Base-by-base conservation (phyloP, 805 yeast species). In the Candida glaebosa region DNA sequence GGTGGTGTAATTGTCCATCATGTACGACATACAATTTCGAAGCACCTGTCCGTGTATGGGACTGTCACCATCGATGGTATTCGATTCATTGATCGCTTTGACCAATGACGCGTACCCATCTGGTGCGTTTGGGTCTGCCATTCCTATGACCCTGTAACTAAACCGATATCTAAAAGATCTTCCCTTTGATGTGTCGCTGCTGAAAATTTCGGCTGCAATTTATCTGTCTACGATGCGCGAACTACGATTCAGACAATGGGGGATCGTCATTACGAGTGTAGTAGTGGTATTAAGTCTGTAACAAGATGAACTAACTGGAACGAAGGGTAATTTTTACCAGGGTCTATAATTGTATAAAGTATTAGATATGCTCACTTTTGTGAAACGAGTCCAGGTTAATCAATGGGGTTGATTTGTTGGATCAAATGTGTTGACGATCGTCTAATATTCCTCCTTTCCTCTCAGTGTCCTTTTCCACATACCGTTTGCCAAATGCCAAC, bases 401-500 rank as follows among this genome's bases (percentile, higher is more conserved):
- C 26, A 22, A 10, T 10, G 10, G 26, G 26, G 26, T 22, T 7
- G 26, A 22, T 22, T 10, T 7, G 26, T 6, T 22, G 10, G 26
- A 22, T 22, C 26, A 22, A 22, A 22, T 10, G 9, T 14, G 14
- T 10, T 14, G 31, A 28, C 16, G 28, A 5, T 25, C 31, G 17
- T 35, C 38, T 24, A 35, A 35, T 14, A 35, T 24, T 4, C 69
- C 69, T n/a, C 71, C 71, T 38, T 51, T 56, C 48, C 56, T 66
- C 50, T 78, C 83, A 15, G 73, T 71, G 33, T 77, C 79, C 47
- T 74, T 60, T 12, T 66, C 69, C 8, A 65, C 71, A 44, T 57
- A 76, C 55, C 70, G 80, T 49, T 78, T 78, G 12, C 95, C 95
- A 52, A 79, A 73, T 0, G 71, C 33, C 2, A 72, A n/a, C 5